phyloP scores from a whole-genome alignment of 2,329 filamentous ascomycete genomes.

The Sarocladium brachiariae region DNA sequence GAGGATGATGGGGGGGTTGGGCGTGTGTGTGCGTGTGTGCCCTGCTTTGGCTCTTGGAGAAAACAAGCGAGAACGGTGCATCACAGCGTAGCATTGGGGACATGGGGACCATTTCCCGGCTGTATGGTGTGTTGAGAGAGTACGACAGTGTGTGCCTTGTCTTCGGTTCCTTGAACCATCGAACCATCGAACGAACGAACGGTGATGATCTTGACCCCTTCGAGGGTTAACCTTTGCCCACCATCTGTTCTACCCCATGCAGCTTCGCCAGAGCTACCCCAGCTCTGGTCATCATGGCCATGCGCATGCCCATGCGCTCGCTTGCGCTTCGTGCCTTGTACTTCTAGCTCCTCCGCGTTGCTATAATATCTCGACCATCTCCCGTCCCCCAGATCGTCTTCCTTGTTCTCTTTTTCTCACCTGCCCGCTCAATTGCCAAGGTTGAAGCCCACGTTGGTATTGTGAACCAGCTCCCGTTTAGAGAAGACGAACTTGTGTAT shows the following conservation, averaged over 20 bases:
- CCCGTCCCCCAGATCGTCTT: constrained; percentile 1
- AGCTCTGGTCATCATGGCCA: background rate
- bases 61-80: background rate
- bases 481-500: background rate
- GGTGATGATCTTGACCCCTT: too few species aligned
- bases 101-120: background rate
- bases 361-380: constrained; percentile 5
- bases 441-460: background rate
- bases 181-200: too few species aligned
- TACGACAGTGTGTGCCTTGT: too few species aligned
- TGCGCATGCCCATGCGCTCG: background rate
- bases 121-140: too few species aligned
- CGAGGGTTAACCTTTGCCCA: too few species aligned
- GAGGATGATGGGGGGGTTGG: background rate
- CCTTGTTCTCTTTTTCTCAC: background rate
- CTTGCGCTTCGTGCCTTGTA: background rate
- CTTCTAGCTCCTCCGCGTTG: background rate
- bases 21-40: background rate
- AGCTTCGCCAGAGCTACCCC: too few species aligned
- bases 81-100: background rate
- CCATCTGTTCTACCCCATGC: too few species aligned
- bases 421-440: constrained; percentile 7
- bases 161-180: background rate
- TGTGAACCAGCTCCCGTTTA: background rate
- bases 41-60: constrained; percentile 6